Conservation (phyloP, 148 eudicot genomes). For the Linanthus parryae region DNA sequence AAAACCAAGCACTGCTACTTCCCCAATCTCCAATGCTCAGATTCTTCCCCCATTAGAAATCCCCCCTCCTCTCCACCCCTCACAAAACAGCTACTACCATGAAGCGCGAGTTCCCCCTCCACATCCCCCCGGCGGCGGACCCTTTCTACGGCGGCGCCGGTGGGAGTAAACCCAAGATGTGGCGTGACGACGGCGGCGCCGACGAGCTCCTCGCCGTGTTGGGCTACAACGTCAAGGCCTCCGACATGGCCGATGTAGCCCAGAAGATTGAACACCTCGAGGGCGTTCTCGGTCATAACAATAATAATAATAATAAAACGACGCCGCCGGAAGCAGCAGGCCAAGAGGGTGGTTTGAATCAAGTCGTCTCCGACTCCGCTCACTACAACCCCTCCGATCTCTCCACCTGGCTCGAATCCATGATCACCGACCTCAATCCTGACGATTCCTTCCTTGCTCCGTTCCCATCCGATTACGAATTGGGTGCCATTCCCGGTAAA, state of each 20-base stretch:
- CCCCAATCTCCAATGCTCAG: no score
- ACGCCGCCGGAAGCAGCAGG: no score
- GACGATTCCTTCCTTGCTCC: slow-evolving; percentile 9
- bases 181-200: slow-evolving; percentile 47
- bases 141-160: slow-evolving; percentile 11
- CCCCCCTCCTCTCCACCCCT: no score
- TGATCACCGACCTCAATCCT: slow-evolving; percentile 53
- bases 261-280: slow-evolving; percentile 61
- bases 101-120: slow-evolving; percentile 39
- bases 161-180: slow-evolving; percentile 41
- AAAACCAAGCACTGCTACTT: no score
- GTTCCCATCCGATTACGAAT: slow-evolving; percentile 58
- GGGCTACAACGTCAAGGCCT: slow-evolving; percentile 67
- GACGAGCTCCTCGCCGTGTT: slow-evolving; percentile 68
- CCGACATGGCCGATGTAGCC: slow-evolving; percentile 69
- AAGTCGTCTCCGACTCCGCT: slow-evolving; percentile 35
- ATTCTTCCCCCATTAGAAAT: no score
- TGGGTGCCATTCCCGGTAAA: slow-evolving; percentile 60
- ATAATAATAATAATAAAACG: no score
- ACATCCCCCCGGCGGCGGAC: slow-evolving; percentile 7
- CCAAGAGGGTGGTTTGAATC: slow-evolving; percentile 36
- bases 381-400: slow-evolving; percentile 71
- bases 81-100: no score
- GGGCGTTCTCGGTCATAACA: slow-evolving; percentile 34
- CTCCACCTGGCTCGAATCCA: slow-evolving; percentile 50